These are phyloP conservation scores for Phytopythium boreale DNA, from an alignment of 352 stramenopile genomes.

Conservation along the genomic window DNA sequence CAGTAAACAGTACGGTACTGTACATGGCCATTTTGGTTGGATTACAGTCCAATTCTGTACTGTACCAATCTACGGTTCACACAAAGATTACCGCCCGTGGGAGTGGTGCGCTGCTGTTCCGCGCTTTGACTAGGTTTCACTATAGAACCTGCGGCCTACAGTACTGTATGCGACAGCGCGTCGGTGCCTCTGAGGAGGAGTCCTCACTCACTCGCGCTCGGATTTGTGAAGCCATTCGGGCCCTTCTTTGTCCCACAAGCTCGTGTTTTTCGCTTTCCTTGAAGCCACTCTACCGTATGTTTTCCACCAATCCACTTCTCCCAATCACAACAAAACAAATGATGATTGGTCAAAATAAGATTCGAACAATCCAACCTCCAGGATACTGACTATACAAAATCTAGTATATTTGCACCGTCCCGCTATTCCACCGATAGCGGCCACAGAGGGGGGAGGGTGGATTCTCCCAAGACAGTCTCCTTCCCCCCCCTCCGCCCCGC, in stretches of 20 bases:
- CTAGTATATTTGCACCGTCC: not conserved
- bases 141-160: not conserved
- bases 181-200: no score
- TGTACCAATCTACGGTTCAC: no score
- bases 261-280: not conserved
- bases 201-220: not conserved
- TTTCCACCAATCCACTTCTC: not conserved
- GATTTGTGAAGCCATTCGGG: conserved; percentile 5
- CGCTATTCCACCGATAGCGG: not conserved
- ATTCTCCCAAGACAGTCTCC: not conserved
- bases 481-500: no score
- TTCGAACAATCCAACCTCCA: not conserved
- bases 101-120: not conserved
- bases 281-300: not conserved
- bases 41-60: no score
- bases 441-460: not conserved
- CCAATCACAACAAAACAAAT: not conserved
- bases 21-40: no score
- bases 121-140: not conserved
- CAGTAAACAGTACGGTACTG: no score
- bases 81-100: not conserved
- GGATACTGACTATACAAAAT: not conserved
- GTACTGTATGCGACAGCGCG: not conserved
- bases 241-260: not conserved
- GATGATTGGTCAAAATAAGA: conserved; percentile 1